phyloP scores from a whole-genome alignment of 208 protist species.

The Crithidia fasciculata region DNA sequence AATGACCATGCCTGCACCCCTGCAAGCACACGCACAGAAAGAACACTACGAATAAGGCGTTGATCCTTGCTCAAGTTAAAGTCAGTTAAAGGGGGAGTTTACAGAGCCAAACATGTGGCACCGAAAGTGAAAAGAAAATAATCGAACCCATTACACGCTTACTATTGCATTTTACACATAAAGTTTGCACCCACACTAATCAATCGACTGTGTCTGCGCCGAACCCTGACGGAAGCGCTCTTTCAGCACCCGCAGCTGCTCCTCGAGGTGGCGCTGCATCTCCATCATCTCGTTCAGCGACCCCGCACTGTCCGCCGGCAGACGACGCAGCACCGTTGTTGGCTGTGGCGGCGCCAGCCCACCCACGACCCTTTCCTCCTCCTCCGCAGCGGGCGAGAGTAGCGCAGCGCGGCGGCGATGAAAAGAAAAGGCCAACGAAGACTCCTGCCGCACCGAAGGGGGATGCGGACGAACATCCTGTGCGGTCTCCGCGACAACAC shows the following conservation, averaged over 20 bases:
- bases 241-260: conserved; percentile 22
- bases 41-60: too few relatives aligned
- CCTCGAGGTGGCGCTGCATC: conserved; percentile 26
- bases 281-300: conserved; percentile 18
- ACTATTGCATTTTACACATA: too few relatives aligned
- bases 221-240: conserved; percentile 17
- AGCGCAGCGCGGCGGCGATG: conserved; percentile 1
- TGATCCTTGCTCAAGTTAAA: too few relatives aligned
- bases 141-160: not conserved
- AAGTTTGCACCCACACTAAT: not conserved
- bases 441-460: not conserved
- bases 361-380: not conserved
- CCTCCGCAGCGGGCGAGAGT: conserved; percentile 19
- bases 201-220: not conserved
- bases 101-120: too few relatives aligned
- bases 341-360: not conserved
- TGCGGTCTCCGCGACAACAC: too few relatives aligned
- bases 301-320: not conserved
- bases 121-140: not conserved
- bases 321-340: not conserved
- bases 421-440: not conserved
- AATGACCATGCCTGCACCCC: too few relatives aligned
- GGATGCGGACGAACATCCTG: not conserved
- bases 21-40: too few relatives aligned
- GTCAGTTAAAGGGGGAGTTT: too few relatives aligned